These are phyloP conservation scores for Paraconiothyrium brasiliense DNA, from an alignment of 2,329 filamentous ascomycete species.

Conservation along the genomic window DNA sequence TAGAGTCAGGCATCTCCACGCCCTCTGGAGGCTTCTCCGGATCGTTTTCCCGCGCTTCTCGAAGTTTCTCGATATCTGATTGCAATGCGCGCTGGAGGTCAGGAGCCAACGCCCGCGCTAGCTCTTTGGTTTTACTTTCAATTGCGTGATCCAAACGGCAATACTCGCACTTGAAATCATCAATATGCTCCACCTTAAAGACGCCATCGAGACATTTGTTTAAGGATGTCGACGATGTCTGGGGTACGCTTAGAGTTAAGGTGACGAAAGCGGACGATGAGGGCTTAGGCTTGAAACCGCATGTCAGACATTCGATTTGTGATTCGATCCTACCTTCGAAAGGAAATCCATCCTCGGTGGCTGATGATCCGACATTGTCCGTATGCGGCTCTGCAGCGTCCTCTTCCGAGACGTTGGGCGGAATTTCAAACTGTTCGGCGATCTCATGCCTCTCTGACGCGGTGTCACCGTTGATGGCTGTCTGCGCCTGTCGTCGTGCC, in stretches of 20 bases:
- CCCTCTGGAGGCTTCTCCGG: conserved; percentile 80
- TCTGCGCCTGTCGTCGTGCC: conserved; percentile 69
- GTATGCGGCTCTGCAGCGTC: conserved; percentile 40
- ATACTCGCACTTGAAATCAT: conserved; percentile 95
- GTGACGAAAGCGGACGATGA: conserved; percentile 88
- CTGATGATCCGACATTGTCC: conserved; percentile 23
- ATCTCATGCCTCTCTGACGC: conserved; percentile 34
- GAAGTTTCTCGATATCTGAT: conserved; percentile 71
- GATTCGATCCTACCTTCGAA: conserved; percentile 92
- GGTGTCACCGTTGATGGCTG: conserved; percentile 28
- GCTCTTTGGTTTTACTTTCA: conserved; percentile 68
- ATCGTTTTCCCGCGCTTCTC: conserved; percentile 76
- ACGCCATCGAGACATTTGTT: conserved; percentile 91
- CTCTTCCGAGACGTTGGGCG: conserved; percentile 29
- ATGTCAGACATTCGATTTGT: conserved; percentile 92
- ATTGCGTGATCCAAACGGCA: conserved; percentile 87
- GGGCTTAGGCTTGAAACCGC: conserved; percentile 87
- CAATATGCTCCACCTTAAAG: conserved; percentile 94
- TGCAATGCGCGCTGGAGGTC: conserved; percentile 60
- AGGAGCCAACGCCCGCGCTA: conserved; percentile 53
- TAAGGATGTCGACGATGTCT: conserved; percentile 78
- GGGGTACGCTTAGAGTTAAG: conserved; percentile 89
- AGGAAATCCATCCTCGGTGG: conserved; percentile 78
- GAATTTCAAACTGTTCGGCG: conserved; percentile 34
- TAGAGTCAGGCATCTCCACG: conserved; percentile 77